Conservation (phyloP, 1,139 yeast genomes). For the Lodderomyces margitis region DNA sequence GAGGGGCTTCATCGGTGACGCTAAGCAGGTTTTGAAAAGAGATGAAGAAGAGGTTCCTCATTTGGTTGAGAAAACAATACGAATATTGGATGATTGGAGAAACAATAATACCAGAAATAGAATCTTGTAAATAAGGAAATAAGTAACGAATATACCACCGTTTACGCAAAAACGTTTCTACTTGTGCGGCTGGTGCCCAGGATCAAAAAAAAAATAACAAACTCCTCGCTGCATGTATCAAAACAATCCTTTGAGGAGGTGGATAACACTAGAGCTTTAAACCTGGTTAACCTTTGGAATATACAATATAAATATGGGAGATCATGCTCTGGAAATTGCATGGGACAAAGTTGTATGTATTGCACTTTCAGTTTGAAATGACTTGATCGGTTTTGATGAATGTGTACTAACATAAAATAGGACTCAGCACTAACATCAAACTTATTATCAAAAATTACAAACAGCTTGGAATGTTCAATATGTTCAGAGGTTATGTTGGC, state of each 20-base stretch:
- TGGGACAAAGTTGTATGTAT: slow-evolving; percentile 13
- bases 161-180: not conserved
- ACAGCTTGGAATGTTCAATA: slow-evolving; percentile 39
- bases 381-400: not conserved
- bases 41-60: slow-evolving; percentile 27
- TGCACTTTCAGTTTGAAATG: not conserved
- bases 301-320: slow-evolving; percentile 8
- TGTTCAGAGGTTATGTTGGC: slow-evolving; percentile 47
- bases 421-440: slow-evolving; percentile 15
- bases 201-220: not conserved
- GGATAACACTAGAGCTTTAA: no score
- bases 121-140: slow-evolving; percentile 3
- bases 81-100: slow-evolving; percentile 29
- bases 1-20: slow-evolving; percentile 35
- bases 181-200: not conserved
- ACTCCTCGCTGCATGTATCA: not conserved
- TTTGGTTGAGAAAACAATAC: slow-evolving; percentile 22
- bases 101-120: slow-evolving; percentile 3
- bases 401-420: slow-evolving; percentile 9
- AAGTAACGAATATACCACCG: not conserved
- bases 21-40: slow-evolving; percentile 26
- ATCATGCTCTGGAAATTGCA: slow-evolving; percentile 4
- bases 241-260: no score
- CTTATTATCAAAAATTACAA: slow-evolving; percentile 23
- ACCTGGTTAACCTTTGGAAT: no score